A percentile compares a stretch with the other conserved stretches of the same genome.
These are phyloP conservation scores for Brassica juncea DNA, from an alignment of 345 rosid species.

Conservation along the genomic window DNA sequence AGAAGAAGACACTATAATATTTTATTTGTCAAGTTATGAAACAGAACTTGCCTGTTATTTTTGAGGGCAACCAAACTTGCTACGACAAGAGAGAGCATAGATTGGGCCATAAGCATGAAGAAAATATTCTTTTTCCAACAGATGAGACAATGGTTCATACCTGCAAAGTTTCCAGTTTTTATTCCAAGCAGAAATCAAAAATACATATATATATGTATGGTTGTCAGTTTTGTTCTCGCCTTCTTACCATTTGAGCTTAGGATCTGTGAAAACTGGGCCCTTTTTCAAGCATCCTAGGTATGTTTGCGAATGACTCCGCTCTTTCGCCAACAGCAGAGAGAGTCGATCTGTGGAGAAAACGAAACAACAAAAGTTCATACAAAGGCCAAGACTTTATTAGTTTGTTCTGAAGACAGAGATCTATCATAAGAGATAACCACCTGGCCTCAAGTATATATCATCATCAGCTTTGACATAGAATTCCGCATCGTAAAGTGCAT, in stretches of 20 bases:
- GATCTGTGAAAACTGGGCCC: slow-evolving; percentile 84
- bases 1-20: neutral
- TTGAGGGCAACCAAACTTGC: slow-evolving; percentile 72
- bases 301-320: slow-evolving; percentile 71
- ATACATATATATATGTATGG: neutral
- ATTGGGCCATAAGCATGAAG: slow-evolving; percentile 92
- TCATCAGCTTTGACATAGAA: slow-evolving; percentile 97
- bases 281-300: slow-evolving; percentile 93
- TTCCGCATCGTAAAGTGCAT: slow-evolving; percentile 74
- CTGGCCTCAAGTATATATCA: slow-evolving; percentile 91
- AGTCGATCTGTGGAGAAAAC: slow-evolving; percentile 57
- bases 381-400: neutral
- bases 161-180: slow-evolving; percentile 43
- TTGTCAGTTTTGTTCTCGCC: neutral
- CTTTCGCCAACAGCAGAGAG: slow-evolving; percentile 72
- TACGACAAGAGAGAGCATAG: slow-evolving; percentile 89
- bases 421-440: slow-evolving; percentile 40
- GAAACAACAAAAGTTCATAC: neutral
- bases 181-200: neutral
- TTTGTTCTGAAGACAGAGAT: neutral
- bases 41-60: slow-evolving; percentile 64
- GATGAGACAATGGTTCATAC: slow-evolving; percentile 74
- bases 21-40: neutral
- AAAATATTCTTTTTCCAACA: slow-evolving; percentile 82
- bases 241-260: slow-evolving; percentile 75